A percentile compares a stretch with the other conserved stretches of the same genome.
Evolutionary conservation across 2,329 filamentous ascomycete genomes (phyloP).

Genomic region (Delphinella strobiligena): DNA sequence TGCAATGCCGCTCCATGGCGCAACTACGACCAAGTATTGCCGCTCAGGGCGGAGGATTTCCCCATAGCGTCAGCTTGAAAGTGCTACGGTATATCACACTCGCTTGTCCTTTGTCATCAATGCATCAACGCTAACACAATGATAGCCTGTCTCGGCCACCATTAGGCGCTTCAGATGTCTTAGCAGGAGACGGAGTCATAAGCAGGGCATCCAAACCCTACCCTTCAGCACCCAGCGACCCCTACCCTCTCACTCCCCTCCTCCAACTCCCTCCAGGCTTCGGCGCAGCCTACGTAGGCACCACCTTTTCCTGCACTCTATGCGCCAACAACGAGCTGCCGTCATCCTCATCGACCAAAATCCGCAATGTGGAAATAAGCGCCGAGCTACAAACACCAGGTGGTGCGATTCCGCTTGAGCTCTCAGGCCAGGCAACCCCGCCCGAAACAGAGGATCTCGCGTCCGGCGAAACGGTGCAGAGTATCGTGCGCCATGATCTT

Average conservation of each 20-base stretch:
- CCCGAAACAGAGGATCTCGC: constrained; percentile 29
- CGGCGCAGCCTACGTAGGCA: constrained; percentile 88
- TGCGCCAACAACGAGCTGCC: constrained; percentile 82
- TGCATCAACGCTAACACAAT: constrained; percentile 6
- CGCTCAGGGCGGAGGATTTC: constrained; percentile 22
- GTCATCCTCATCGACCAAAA: constrained; percentile 28
- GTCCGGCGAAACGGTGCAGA: constrained; percentile 60
- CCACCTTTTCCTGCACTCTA: constrained; percentile 86
- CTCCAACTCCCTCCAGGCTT: constrained; percentile 85
- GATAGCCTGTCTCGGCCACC: constrained; percentile 69
- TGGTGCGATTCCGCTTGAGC: constrained; percentile 48
- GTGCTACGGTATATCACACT: constrained; percentile 60
- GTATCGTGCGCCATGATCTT: constrained; percentile 72
- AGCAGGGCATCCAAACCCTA: constrained; percentile 65
- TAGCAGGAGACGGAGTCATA: constrained; percentile 39
- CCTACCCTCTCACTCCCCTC: constrained; percentile 46
- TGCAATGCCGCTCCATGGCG: constrained; percentile 3
- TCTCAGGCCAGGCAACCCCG: constrained; percentile 44
- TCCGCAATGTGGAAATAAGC: constrained; percentile 69
- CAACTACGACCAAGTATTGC: constrained; percentile 2
- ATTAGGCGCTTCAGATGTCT: constrained; percentile 56
- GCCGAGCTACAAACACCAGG: constrained; percentile 94
- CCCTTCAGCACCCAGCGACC: constrained; percentile 33
- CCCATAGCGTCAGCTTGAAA: constrained; percentile 77
- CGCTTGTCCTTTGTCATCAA: constrained; percentile 1